phyloP scores from a whole-genome alignment of 2,329 filamentous ascomycete species.

The Fusarium succisae region DNA sequence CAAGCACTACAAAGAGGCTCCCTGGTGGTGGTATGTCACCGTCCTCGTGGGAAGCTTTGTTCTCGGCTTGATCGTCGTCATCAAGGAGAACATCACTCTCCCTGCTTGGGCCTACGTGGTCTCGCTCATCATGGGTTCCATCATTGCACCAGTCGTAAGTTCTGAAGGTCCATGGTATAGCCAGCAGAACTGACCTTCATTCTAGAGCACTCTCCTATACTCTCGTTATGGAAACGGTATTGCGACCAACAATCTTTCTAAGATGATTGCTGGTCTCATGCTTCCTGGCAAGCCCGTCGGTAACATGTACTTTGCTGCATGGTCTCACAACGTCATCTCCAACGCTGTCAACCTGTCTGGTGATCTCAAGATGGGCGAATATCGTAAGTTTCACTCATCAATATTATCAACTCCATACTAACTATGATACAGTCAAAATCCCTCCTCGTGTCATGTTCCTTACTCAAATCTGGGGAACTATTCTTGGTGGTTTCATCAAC shows the following conservation, averaged over 20 bases:
- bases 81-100: constrained; percentile 57
- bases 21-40: constrained; percentile 58
- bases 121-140: constrained; percentile 52
- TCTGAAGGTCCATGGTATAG: rapidly evolving
- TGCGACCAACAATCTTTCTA: constrained; percentile 66
- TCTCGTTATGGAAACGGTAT: constrained; percentile 66
- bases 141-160: constrained; percentile 62
- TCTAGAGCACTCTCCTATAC: constrained; percentile 60
- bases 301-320: constrained; percentile 68
- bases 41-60: constrained; percentile 57
- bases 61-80: constrained; percentile 56
- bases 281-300: constrained; percentile 61
- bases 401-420: rapidly evolving
- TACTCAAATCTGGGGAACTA: constrained; percentile 64
- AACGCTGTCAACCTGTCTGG: constrained; percentile 61
- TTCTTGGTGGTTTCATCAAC: constrained; percentile 63
- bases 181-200: neutral
- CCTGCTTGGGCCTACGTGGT: constrained; percentile 59
- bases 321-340: constrained; percentile 66
- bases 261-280: constrained; percentile 63
- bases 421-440: constrained; percentile 57
- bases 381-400: constrained; percentile 51
- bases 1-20: constrained; percentile 61
- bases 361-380: constrained; percentile 68
- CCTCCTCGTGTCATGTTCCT: constrained; percentile 64